Evolutionary conservation across 2,329 filamentous ascomycete species (phyloP), one percentile per base, ranked within the genome.

Genomic region (Knoxdaviesia capensis): DNA sequence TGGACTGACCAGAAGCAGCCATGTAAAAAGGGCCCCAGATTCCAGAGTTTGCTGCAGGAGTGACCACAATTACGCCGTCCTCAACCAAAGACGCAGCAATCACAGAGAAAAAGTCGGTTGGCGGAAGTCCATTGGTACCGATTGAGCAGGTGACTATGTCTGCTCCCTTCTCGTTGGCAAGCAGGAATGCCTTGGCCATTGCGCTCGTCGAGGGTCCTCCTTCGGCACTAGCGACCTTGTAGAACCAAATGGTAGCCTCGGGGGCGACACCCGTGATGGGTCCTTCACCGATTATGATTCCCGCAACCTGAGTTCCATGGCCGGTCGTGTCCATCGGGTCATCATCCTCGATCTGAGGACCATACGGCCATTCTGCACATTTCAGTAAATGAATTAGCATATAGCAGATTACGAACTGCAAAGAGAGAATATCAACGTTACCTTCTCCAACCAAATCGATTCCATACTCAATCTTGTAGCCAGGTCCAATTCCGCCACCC

Each of bases 11-110:
- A 20, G 20, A 20, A 20, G 20, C 20, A 20, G 20, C 20, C 20
- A 55, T 51, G 44, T 60, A 65, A 50, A 71, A 69, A 0, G 68
- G 59, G 0, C 68, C 69, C 8, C 54, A 51, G 8, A 54, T 53
- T 28, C 68, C 68, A 9, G 61, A 59, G 42, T 73, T 73, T 6
- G 68, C 68, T 5, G 62, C 65, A 2, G 66, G 61, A 28, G 69
- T 60, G 6, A 62, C 62, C 10, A 69, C 60, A 6, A 69, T 59
- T 1, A 70, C 56, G 6, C 68, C 68, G 29, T 60, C 54, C 5
- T 59, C 51, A 10, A 62, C 62, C 34, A 65, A 53, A 6, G 59
- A 55, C 11, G 55, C 60, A 6, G 59, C 56, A 3, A 66, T 50
- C 1, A 59, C 47, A 1, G 61, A 59, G 61, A 58, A 63, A 6